A percentile compares a stretch with the other conserved stretches of the same genome.
Conservation (phyloP, 176 grass and related monocot genomes). For the Bromus sterilis region DNA sequence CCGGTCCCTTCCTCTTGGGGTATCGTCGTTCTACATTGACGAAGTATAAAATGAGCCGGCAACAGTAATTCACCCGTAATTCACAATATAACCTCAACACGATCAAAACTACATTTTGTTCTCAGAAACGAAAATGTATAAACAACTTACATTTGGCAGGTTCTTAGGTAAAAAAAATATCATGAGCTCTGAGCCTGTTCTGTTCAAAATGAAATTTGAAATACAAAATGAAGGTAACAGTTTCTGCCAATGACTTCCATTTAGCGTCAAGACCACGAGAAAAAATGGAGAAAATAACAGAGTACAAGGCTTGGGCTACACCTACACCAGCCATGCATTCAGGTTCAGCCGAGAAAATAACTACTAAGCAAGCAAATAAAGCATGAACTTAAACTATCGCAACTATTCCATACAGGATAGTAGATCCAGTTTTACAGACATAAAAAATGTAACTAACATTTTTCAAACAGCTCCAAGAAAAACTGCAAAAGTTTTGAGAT, state of each 20-base stretch:
- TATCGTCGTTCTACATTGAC: no score
- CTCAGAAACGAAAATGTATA: neutral
- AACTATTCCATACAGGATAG: no score
- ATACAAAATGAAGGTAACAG: neutral
- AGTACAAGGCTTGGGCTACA: neutral
- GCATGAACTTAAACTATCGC: no score
- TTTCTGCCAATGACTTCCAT: neutral
- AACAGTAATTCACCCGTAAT: no score
- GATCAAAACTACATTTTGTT: neutral
- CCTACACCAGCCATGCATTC: neutral
- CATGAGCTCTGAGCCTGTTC: neutral
- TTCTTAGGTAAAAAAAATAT: neutral
- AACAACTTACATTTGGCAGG: neutral
- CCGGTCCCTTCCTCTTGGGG: no score
- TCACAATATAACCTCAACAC: no score
- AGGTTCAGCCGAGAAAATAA: neutral
- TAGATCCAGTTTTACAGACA: no score
- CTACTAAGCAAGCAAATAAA: no score
- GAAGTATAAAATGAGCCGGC: no score
- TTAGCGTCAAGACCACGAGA: neutral
- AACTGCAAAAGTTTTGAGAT: no score
- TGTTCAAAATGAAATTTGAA: neutral
- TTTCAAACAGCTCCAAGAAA: no score
- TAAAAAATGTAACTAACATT: no score
- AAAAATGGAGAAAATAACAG: neutral